These are phyloP conservation scores for Haplographium delicatum DNA, from an alignment of 495 filamentous ascomycete genomes.

Conservation along the genomic window DNA sequence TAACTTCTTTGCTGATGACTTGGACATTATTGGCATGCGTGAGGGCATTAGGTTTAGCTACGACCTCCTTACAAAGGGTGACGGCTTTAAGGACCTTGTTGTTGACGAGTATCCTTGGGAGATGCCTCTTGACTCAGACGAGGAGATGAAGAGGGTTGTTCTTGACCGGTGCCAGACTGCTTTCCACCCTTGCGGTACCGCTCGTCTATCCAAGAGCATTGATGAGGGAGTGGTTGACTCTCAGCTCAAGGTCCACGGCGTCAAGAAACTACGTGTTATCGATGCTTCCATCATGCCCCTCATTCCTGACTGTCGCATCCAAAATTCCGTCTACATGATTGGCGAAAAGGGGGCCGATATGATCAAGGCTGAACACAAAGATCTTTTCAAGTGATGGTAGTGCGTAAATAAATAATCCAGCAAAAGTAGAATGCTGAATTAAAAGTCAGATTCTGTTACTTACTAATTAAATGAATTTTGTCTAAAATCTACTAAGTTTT, in stretches of 20 bases:
- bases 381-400: no score
- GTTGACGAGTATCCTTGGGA: conserved; percentile 51
- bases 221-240: conserved; percentile 49
- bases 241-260: conserved; percentile 49
- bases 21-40: conserved; percentile 53
- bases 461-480: no score
- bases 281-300: conserved; percentile 43
- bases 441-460: no score
- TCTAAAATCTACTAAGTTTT: no score
- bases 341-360: conserved; percentile 48
- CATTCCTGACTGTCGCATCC: conserved; percentile 41
- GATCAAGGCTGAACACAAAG: conserved; percentile 38
- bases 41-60: conserved; percentile 52
- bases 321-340: conserved; percentile 52
- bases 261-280: conserved; percentile 46
- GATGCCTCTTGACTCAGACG: conserved; percentile 52
- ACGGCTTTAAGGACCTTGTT: conserved; percentile 53
- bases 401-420: no score
- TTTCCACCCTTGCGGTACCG: conserved; percentile 54
- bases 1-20: conserved; percentile 51
- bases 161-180: conserved; percentile 54
- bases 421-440: no score
- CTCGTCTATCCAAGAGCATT: conserved; percentile 46
- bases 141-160: conserved; percentile 52
- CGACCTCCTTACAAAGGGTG: conserved; percentile 50